A percentile compares a stretch with the other conserved stretches of the same genome.
phyloP scores from a whole-genome alignment of 768 basidiomycete species.

The Tylopilus plumbeoviolaceoides region DNA sequence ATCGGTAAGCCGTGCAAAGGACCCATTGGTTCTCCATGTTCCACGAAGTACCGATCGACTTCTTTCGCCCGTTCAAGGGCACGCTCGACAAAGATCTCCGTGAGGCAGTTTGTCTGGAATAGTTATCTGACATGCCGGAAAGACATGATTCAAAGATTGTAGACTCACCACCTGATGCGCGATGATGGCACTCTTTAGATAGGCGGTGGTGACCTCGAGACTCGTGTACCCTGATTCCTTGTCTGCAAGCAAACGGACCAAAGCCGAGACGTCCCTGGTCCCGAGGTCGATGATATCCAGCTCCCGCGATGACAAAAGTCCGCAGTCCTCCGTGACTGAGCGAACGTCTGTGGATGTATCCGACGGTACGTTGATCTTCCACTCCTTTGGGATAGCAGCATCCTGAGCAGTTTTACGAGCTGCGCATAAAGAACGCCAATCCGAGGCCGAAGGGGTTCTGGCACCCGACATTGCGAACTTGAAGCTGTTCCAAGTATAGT shows the following conservation, averaged over 20 bases:
- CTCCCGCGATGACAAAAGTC: conserved; percentile 23
- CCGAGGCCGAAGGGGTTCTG: neutral
- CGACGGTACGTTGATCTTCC: conserved; percentile 18
- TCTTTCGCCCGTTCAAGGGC: conserved; percentile 25
- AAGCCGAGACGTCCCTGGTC: conserved; percentile 21
- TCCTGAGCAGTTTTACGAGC: conserved; percentile 18
- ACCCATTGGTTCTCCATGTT: conserved; percentile 29
- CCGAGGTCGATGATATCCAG: conserved; percentile 22
- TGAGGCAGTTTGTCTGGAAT: conserved; percentile 26
- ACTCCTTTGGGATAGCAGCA: conserved; percentile 22
- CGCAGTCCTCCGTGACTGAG: conserved; percentile 16
- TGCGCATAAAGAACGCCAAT: conserved; percentile 22
- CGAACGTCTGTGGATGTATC: conserved; percentile 21
- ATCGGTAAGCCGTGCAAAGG: conserved; percentile 48
- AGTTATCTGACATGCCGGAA: neutral
- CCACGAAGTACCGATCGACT: conserved; percentile 20
- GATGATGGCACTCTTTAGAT: conserved; percentile 27
- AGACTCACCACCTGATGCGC: conserved; percentile 25
- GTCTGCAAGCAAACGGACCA: conserved; percentile 21
- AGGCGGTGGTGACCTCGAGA: conserved; percentile 26
- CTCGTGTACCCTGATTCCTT: conserved; percentile 22
- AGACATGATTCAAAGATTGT: neutral
- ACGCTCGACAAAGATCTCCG: conserved; percentile 26
- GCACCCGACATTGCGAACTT: conserved; percentile 9
- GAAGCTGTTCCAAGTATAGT: neutral